Conservation (phyloP, 495 filamentous ascomycete species). For the Clavariopsis aquatica region DNA sequence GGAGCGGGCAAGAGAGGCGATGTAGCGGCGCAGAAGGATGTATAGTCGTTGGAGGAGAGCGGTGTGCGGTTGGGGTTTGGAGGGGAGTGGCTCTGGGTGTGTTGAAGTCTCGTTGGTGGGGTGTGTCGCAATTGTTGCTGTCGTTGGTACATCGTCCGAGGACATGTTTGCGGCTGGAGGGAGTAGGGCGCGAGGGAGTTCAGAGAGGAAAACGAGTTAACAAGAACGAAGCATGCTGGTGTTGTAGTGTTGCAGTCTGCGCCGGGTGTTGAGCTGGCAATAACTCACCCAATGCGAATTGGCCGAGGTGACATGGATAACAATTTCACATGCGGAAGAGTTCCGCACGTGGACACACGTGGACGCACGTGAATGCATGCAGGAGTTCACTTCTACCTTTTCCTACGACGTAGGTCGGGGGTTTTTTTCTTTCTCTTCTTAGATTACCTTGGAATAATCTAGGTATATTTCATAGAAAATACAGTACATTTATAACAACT, state of each 20-base stretch:
- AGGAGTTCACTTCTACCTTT: neutral
- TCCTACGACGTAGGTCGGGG: too few species aligned
- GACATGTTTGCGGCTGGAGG: neutral
- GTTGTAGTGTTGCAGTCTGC: neutral
- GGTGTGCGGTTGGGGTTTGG: neutral
- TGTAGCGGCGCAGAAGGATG: constrained; percentile 7
- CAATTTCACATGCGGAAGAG: neutral
- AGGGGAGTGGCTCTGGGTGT: neutral
- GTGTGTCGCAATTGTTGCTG: constrained; percentile 9
- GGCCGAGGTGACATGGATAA: neutral
- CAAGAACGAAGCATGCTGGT: too few species aligned
- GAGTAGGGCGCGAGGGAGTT: neutral
- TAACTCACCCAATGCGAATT: neutral
- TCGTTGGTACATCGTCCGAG: neutral
- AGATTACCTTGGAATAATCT: too few species aligned
- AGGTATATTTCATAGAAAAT: too few species aligned
- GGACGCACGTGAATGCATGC: neutral
- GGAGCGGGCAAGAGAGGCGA: neutral
- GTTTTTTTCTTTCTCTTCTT: too few species aligned
- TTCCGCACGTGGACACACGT: neutral
- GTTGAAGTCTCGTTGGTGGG: neutral
- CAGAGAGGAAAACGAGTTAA: neutral
- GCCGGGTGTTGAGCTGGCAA: neutral
- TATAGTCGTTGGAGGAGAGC: constrained; percentile 7
- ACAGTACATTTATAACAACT: too few species aligned